A percentile compares a stretch with the other conserved stretches of the same genome.
Conservation (phyloP, 2,329 filamentous ascomycete species). For the Pestalotiopsis sp. region DNA sequence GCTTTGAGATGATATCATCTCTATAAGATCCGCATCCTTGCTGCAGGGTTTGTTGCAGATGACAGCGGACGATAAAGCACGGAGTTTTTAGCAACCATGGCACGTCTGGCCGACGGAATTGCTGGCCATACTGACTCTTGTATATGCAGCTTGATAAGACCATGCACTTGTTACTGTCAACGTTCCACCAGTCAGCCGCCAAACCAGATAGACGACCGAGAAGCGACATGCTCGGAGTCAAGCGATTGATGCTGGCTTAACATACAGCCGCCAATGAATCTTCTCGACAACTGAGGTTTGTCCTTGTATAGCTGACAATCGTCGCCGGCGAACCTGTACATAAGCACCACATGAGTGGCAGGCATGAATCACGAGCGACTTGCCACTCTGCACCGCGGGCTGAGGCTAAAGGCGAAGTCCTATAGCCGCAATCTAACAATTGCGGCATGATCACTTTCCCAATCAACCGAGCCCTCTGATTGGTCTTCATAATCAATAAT, state of each 20-base stretch:
- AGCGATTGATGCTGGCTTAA: neutral
- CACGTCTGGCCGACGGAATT: slow-evolving; percentile 1
- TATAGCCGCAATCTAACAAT: slow-evolving; percentile 1
- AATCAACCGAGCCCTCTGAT: neutral
- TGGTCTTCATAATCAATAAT: neutral
- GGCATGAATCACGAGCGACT: neutral
- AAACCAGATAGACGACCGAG: neutral
- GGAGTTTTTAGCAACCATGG: neutral
- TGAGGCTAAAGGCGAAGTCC: neutral
- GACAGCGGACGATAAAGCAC: neutral
- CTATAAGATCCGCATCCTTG: neutral
- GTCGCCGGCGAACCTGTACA: neutral
- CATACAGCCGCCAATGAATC: neutral
- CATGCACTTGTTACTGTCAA: neutral
- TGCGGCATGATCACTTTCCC: neutral
- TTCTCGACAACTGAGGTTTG: neutral
- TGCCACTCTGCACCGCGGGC: slow-evolving; percentile 1
- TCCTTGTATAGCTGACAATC: neutral
- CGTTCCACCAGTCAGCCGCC: neutral
- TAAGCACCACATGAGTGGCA: neutral
- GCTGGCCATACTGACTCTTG: neutral
- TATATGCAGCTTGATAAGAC: neutral
- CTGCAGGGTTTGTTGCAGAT: neutral
- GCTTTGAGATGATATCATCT: neutral
- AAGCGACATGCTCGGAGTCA: neutral